A percentile compares a stretch with the other conserved stretches of the same genome.
Evolutionary conservation across 164 flowering plant species (phyloP).

Genomic region (Vitis vinifera): ASM3070453v1 NC_081821.1:19259501-19260000

Average conservation of each 20-base stretch:
- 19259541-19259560: neutral
- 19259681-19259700: too few relatives aligned
- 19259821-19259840: slow-evolving; percentile 63
- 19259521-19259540: too few relatives aligned
- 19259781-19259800: slow-evolving; percentile 87
- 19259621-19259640: neutral
- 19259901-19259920: slow-evolving; percentile 21
- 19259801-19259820: slow-evolving; percentile 77
- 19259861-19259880: slow-evolving; percentile 27
- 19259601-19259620: neutral
- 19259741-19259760: slow-evolving; percentile 31
- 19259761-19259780: slow-evolving; percentile 86
- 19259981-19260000: slow-evolving; percentile 39
- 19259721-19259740: slow-evolving; percentile 34
- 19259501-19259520: too few relatives aligned
- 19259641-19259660: too few relatives aligned
- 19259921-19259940: slow-evolving; percentile 15
- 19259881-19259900: slow-evolving; percentile 43
- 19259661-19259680: too few relatives aligned
- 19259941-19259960: slow-evolving; percentile 26
- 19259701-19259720: slow-evolving; percentile 19
- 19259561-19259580: neutral
- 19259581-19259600: neutral
- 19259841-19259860: slow-evolving; percentile 30
- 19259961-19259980: slow-evolving; percentile 63